Evolutionary conservation across 208 protist species (phyloP), one percentile per base, ranked within the genome.

Genomic region (Porcisia hertigi): DNA sequence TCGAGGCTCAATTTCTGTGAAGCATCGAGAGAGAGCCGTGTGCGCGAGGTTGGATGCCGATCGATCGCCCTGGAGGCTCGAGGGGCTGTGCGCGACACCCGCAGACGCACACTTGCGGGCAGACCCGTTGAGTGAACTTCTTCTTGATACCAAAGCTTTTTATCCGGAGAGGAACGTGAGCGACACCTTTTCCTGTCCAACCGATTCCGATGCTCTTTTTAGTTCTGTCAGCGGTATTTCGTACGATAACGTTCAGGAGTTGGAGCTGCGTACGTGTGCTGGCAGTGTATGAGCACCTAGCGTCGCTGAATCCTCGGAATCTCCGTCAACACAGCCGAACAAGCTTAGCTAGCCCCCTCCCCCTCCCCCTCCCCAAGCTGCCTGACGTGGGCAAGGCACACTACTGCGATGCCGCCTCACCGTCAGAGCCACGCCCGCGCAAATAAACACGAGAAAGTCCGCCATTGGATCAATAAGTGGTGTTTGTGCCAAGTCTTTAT

Each of bases 31-130:
- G 0, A 5, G 16, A 58, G 14, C 53, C 8, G 2, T 39, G 2
- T 45, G 11, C 36, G 39, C 52, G 18, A 12, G 16, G 1, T 25
- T 73, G 2, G 43, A 76, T 54, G 59, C 54, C 0, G 71, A 76
- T 47, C 54, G 16, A 36, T 76, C 25, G 70, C 3, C 73, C 0
- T 9, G 43, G 11, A 57, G 41, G 18, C 41, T 81, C 2, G 71
- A 81, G 41, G 23, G 54, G 5, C 63, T 76, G 3, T 36, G 60
- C 1, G n/a, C n/a, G 0, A 43, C 71, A 12, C 62, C 64, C n/a
- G 65, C 72, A 3, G 65, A 73, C 16, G 47, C 5, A 12, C 41
- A 54, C 30, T 76, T 76, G 20, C 30, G 71, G 47, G 69, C 49
- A 36, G 55, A 60, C 49, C 3, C 30, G 1, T 20, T 59, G n/a